Base-by-base conservation (phyloP, 768 basidiomycete genomes). In the Termitomyces sp. region DNA sequence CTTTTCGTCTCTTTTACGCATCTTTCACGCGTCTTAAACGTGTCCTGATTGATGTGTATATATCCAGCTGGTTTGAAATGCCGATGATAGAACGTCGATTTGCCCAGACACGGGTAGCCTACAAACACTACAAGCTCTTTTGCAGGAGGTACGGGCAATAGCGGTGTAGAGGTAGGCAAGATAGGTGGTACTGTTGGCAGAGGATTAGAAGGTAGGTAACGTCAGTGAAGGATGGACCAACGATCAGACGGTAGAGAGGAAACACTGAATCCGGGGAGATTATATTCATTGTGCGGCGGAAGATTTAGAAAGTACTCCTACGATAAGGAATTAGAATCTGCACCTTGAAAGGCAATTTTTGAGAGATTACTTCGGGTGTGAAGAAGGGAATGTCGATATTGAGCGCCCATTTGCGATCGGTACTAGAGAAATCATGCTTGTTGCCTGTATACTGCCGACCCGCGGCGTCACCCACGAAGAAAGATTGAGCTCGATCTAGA, bases 381-480 rank as follows among this genome's bases (percentile, higher is more conserved):
- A 77, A 76, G 66, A 96, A 97, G 10, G 72, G 72, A 2, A 97
- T 65, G 0, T 76, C 87, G 8, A 87, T 65, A 60, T 95, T 96
- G 2, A 84, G 66, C 0, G 94, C 92, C 77, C 86, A 91, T 70
- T 95, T 92, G 43, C 87, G 78, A 68, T 97, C 94, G 0, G 87
- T 88, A 57, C 85, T 83, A 7, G 87, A 80, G 65, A 89, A 90
- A 70, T 97, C 94, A 26, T 70, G 68, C 44, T 76, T 71, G 37
- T 62, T 62, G 35, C 66, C 68, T 17, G 70, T 49, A 56, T 75
- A 77, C 46, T 72, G 66, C 44, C 94, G 82, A 11, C 93, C 94
- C 11, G 93, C 94, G 1, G 92, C 93, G 62, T 97, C 94, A 2
- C 94, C 94, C 1, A 96, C 86, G 61, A 88, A 95, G 62, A 90